Percentiles rank a stretch among this genome's conserved stretches.
These are phyloP conservation scores for Picochlorum sp. DNA, from an alignment of 139 green algal species.

Conservation along the genomic window DNA sequence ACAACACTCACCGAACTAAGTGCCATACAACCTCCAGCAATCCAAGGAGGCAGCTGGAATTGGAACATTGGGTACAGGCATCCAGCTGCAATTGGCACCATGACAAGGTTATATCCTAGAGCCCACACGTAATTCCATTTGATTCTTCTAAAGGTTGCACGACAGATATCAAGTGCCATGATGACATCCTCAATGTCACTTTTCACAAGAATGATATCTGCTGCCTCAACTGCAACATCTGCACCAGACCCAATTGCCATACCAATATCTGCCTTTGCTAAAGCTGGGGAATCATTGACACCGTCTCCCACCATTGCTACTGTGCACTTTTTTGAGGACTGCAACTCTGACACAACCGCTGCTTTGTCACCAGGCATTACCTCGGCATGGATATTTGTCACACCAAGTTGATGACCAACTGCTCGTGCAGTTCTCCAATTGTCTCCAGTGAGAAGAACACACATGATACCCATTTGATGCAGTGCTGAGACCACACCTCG, in stretches of 20 bases:
- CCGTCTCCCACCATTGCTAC: constrained; percentile 98
- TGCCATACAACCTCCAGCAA: constrained; percentile 84
- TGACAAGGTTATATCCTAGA: constrained; percentile 87
- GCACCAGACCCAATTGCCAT: constrained; percentile 78
- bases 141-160: constrained; percentile 77
- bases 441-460: constrained; percentile 77
- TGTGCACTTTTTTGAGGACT: constrained; percentile 25
- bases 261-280: constrained; percentile 83
- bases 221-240: constrained; percentile 75
- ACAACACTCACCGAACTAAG: constrained; percentile 80
- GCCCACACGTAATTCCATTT: constrained; percentile 88
- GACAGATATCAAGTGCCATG: constrained; percentile 77
- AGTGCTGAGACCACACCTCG: constrained; percentile 64
- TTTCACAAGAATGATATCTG: constrained; percentile 90
- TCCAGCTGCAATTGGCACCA: constrained; percentile 71
- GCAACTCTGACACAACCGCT: constrained; percentile 41
- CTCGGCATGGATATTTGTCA: constrained; percentile 43
- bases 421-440: constrained; percentile 73
- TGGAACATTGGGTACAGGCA: constrained; percentile 48
- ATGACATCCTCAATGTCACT: constrained; percentile 82
- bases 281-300: constrained; percentile 93
- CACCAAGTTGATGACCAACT: constrained; percentile 56
- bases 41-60: constrained; percentile 83
- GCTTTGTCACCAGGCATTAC: constrained; percentile 59
- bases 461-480: constrained; percentile 38